These are phyloP conservation scores for Neostapfia colusana DNA, from an alignment of 176 grass and related monocot species.

Conservation along the genomic window DNA sequence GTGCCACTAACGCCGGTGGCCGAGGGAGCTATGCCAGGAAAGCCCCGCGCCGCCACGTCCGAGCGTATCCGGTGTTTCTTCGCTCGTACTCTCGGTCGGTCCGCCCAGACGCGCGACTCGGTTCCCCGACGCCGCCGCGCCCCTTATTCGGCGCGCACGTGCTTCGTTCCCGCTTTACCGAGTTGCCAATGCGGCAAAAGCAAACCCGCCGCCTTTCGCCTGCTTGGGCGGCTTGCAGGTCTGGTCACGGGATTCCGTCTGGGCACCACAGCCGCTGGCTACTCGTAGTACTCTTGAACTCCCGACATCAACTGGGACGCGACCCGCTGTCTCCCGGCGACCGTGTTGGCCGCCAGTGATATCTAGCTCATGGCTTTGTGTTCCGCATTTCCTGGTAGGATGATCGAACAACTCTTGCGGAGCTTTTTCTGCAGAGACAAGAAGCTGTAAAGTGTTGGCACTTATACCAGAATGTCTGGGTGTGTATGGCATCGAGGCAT, in stretches of 20 bases:
- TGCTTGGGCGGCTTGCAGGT: background rate
- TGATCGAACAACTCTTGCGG: slow-evolving; percentile 11
- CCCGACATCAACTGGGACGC: background rate
- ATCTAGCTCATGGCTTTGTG: background rate
- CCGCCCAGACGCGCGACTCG: background rate
- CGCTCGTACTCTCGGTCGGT: background rate
- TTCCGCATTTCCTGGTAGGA: slow-evolving; percentile 16
- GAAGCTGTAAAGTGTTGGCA: slow-evolving; percentile 35
- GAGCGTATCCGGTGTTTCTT: background rate
- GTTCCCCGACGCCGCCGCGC: slow-evolving; percentile 11
- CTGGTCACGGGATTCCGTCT: background rate
- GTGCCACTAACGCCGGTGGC: background rate
- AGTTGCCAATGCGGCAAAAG: slow-evolving; percentile 9
- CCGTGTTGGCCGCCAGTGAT: slow-evolving; percentile 4
- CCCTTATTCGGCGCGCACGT: background rate
- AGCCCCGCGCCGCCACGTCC: background rate
- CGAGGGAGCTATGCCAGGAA: background rate
- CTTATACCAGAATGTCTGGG: slow-evolving; percentile 22
- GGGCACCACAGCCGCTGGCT: background rate
- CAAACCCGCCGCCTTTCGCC: slow-evolving; percentile 1
- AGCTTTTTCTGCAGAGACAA: slow-evolving; percentile 29
- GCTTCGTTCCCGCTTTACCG: slow-evolving; percentile 1
- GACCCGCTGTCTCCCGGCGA: background rate
- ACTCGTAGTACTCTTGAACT: background rate
- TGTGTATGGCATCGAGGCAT: background rate